phyloP scores from a whole-genome alignment of 2,329 filamentous ascomycete species.

The Triangularia verruculosa region DNA sequence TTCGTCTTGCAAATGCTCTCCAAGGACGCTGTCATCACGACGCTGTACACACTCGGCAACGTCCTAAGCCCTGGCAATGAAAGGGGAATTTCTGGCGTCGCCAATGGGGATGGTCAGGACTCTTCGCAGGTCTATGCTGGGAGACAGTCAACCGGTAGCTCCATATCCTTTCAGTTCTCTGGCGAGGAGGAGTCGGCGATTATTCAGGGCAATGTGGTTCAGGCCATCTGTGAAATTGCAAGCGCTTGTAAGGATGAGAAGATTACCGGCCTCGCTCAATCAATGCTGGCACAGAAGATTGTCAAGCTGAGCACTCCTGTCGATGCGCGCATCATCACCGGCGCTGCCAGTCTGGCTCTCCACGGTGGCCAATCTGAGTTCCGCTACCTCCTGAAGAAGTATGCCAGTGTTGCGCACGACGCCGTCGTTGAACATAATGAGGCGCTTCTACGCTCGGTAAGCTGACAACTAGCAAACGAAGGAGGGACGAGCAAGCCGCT shows the following conservation, averaged over 20 bases:
- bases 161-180: constrained; percentile 72
- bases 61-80: constrained; percentile 74
- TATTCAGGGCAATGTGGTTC: constrained; percentile 85
- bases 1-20: constrained; percentile 78
- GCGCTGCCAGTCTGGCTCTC: constrained; percentile 74
- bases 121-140: constrained; percentile 48
- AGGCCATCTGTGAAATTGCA: constrained; percentile 90
- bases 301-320: constrained; percentile 76
- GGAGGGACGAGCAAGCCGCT: background rate
- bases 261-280: constrained; percentile 87
- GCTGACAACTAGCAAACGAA: constrained; percentile 33
- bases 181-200: constrained; percentile 75
- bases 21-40: constrained; percentile 91
- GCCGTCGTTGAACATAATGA: constrained; percentile 67
- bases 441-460: constrained; percentile 67
- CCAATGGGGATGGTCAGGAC: constrained; percentile 43
- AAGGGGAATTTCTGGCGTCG: constrained; percentile 51
- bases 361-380: constrained; percentile 80
- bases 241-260: constrained; percentile 79
- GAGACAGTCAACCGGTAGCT: constrained; percentile 65
- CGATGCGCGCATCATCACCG: constrained; percentile 80
- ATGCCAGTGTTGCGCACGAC: constrained; percentile 70
- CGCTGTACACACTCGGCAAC: constrained; percentile 93
- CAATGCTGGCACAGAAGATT: constrained; percentile 95
- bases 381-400: constrained; percentile 79